Evolutionary conservation across 768 basidiomycete species (phyloP), one percentile per base, ranked within the genome.

Genomic region (Leucocoprinus birnbaumii): DNA sequence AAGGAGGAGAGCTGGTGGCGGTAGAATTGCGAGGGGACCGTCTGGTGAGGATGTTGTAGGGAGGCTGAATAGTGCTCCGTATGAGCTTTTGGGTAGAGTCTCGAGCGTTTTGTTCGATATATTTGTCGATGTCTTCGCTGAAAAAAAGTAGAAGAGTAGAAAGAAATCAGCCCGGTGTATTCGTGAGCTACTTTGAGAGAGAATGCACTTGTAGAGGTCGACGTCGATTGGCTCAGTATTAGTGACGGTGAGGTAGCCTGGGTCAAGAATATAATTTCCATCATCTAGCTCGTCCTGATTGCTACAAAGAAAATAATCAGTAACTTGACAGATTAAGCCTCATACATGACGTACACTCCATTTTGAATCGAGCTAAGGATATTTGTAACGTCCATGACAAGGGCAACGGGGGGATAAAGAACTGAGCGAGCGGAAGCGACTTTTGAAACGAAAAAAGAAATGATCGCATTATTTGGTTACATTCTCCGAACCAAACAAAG

Each of bases 181-280:
- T 42, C 27, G 9, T 45, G 14, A 35, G 0, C 24, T 21, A 21
- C 19, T 21, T 41, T 19, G 19, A 21, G 27, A 31, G 18, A 14
- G 2, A 4, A 70, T 84, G 61, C 58, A 94, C 94, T 78, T 72
- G 79, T 98, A 97, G 62, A 76, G 82, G 54, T 92, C 90, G 46
- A 81, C 79, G 68, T 98, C 94, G 59, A 94, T 84, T 11, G 89
- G 84, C 68, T 93, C 95, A 19, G 80, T 79, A 73, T 99, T 96
- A 45, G 91, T 91, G 1, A 91, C 92, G 3, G 89, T 81, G 18
- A 99, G 77, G 40, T 89, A 79, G 3, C 91, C 95, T 3, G 87
- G 65, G 71, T 99, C 97, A 56, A 93, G 26, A 7, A 43, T 24
- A 55, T 55, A 55, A 43, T 34, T 49, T 16, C 31, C 47, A 5